Conservation (phyloP, 495 filamentous ascomycete species). For the Lineolata rhizophorae region DNA sequence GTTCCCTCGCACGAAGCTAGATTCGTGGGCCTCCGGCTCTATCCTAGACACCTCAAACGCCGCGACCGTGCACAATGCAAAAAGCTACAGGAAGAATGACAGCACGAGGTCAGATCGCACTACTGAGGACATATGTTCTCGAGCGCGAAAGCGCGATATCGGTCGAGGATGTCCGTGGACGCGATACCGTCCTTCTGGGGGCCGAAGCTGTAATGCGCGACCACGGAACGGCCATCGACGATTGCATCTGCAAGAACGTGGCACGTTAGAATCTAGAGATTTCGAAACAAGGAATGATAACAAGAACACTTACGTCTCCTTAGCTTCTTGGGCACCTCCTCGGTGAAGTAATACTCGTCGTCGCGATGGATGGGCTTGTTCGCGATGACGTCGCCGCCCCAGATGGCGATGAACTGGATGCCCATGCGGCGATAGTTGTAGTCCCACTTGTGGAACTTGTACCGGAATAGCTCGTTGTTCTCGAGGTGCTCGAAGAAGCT, state of each 20-base stretch:
- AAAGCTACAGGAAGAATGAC: too few relatives aligned
- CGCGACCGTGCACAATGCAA: too few relatives aligned
- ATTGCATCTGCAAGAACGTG: constrained; percentile 5
- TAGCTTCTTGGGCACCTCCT: constrained; percentile 2
- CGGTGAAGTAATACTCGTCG: constrained; percentile 2
- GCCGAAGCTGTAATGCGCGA: constrained; percentile 25
- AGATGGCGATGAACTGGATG: constrained; percentile 26
- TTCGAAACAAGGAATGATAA: too few relatives aligned
- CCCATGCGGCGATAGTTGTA: constrained; percentile 23
- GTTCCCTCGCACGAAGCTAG: too few relatives aligned
- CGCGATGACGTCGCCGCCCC: constrained; percentile 18
- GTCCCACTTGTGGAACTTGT: constrained; percentile 30
- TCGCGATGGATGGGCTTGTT: constrained; percentile 1
- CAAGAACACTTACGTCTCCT: constrained; percentile 2
- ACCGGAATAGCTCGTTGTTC: constrained; percentile 19
- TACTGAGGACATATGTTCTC: constrained; percentile 20
- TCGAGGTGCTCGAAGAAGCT: constrained; percentile 31
- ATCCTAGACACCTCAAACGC: too few relatives aligned
- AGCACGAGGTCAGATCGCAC: too few relatives aligned
- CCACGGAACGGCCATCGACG: constrained; percentile 29
- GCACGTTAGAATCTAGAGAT: background rate
- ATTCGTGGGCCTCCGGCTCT: too few relatives aligned
- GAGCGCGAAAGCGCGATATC: constrained; percentile 29
- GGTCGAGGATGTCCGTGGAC: constrained; percentile 27
- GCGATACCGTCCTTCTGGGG: constrained; percentile 20